Evolutionary conservation across 306 rosid species (phyloP).

Genomic region (Mimosa bimucronata): DNA sequence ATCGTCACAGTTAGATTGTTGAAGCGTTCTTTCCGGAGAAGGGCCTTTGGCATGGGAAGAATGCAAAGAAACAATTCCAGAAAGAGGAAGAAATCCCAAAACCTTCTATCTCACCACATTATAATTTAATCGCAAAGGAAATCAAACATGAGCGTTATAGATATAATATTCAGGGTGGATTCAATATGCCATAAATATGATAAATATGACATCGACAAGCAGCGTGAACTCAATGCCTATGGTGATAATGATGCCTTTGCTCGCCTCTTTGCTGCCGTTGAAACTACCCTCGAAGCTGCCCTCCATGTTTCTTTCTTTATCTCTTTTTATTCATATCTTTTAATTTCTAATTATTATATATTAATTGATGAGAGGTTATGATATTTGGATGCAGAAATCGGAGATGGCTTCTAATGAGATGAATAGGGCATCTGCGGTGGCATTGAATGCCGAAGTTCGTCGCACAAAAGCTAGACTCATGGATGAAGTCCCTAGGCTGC

Average conservation of each 20-base stretch:
- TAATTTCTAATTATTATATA: neutral
- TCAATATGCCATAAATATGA: conserved; percentile 71
- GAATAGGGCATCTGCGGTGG: conserved; percentile 47
- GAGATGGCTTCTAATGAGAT: conserved; percentile 40
- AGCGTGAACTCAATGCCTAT: conserved; percentile 66
- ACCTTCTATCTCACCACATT: neutral
- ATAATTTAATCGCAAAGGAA: neutral
- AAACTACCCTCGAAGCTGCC: conserved; percentile 54
- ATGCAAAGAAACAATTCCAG: neutral
- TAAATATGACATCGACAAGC: conserved; percentile 76
- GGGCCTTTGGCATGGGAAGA: conserved; percentile 9
- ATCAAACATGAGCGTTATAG: conserved; percentile 63
- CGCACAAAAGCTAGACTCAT: conserved; percentile 58
- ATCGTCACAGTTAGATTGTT: neutral
- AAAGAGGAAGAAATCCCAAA: conserved; percentile 9
- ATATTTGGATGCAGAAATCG: conserved; percentile 46
- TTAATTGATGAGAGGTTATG: neutral
- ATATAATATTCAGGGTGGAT: conserved; percentile 81
- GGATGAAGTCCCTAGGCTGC: conserved; percentile 82
- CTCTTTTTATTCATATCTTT: too few relatives aligned
- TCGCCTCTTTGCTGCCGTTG: conserved; percentile 55
- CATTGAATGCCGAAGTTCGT: conserved; percentile 60
- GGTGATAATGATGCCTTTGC: conserved; percentile 70
- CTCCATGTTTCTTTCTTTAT: conserved; percentile 36
- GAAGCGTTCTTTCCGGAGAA: neutral